Base-by-base conservation (phyloP, 2,329 filamentous ascomycete species). In the Hypoxylon sp. region DNA sequence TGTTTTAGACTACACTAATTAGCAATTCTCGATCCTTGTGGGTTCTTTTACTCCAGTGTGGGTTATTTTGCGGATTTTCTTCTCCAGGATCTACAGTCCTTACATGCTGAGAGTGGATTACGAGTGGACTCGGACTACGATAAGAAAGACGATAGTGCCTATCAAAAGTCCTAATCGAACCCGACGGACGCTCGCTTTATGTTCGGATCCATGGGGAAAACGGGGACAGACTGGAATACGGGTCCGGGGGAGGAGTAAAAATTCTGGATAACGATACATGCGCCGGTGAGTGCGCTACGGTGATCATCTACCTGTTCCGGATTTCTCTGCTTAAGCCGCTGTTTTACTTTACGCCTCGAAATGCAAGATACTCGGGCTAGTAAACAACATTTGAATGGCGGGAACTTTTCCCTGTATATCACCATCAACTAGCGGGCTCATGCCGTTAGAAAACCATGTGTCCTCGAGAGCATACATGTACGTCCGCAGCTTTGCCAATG, bases 171-270 rank as follows among this genome's bases (percentile, higher is more conserved):
- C 0, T 9, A 49, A n/a, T 44, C 51, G 46, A 65, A 42, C 51
- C 62, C 61, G 28, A 46, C 54, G 33, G 32, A 46, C 45, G 45
- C 24, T 33, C n/a, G 4, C 16, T 8, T 20, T 30, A 26, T 18
- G 2, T 7, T 32, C 44, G 45, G 53, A 53, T 24, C 50, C 45
- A 59, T 65, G 62, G 65, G 55, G 61, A 63, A 58, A 26, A 36
- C 45, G 62, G 52, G 38, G 60, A 16, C 7, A 44, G 18, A 22
- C 22, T 16, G 36, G 20, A 55, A 36, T 33, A 59, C 40, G 65
- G 61, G 65, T 62, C 65, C 57, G 65, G 65, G 65, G 61, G 65
- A 67, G 65, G 65, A 65, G 65, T 38, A 53, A 30, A 53, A 46
- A 46, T 32, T 62, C 44, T 65, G 61, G 49, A 61, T 61, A 61